Base-by-base conservation (phyloP, 2,329 filamentous ascomycete genomes). In the Pestalotiopsis sp. region DNA sequence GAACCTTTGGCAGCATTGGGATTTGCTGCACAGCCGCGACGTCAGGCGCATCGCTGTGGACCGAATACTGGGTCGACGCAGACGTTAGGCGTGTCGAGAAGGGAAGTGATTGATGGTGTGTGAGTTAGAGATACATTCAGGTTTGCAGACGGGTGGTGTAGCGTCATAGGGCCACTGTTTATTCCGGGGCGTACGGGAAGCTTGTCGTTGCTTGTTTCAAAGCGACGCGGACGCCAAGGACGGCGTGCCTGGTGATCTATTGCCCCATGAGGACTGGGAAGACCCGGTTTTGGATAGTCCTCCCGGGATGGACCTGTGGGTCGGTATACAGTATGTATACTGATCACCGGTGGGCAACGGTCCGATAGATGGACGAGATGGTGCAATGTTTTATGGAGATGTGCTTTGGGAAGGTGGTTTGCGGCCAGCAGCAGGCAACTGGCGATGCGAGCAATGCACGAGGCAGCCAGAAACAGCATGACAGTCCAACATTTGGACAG, bases 1-100 rank as follows among this genome's bases (percentile, higher is more conserved):
- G 20, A 59, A 2, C 27, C 23, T 62, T 36, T 39, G 59, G 36
- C 25, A 20, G 59, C 59, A 64, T 49, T 64, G 39, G 38, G 61
- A 64, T 64, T 45, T 64, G 61, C 61, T 49, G 61, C 61, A 64
- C 61, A 64, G 61, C 61, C 61, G 61, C 61, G 61, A 64, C 61
- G 61, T 64, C 59, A 62, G n/a, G 36, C 59, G 59, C 59, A 36
- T 62, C 14, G 38, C 12, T 49, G 61, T 64, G 61, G 61, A 64
- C 61, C 61, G 17, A 64, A 64, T 20, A 64, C 38, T 52, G 61
- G 61, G 61, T 64, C 59, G 36, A 36, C 14, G 23, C 31, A 38
- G 25, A 38, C 39, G 39, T 64, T 62, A 38, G 57, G 57, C 36
- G 59, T 62, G 59, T 62, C 59, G 59, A 39, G 31, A 36, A 52